A percentile compares a stretch with the other conserved stretches of the same genome.
phyloP scores from a whole-genome alignment of 2,329 filamentous ascomycete genomes.

The Cephalotrichum gorgonifer region DNA sequence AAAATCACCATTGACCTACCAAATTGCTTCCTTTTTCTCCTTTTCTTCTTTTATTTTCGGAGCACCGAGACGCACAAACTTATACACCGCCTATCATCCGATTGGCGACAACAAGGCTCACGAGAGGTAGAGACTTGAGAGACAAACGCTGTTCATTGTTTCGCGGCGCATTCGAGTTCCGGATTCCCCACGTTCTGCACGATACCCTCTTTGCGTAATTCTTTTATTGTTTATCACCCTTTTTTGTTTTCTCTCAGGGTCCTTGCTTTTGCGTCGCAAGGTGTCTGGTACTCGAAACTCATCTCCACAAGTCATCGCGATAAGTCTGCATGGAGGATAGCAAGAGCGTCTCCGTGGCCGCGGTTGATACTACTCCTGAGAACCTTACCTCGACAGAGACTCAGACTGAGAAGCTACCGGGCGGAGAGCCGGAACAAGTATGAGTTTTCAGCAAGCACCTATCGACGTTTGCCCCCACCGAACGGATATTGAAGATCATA shows the following conservation, averaged over 20 bases:
- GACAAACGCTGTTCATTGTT: not conserved
- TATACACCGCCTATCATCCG: not conserved
- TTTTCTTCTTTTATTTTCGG: too few relatives aligned
- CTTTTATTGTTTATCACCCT: not conserved
- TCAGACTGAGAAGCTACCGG: not conserved
- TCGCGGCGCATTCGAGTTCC: not conserved
- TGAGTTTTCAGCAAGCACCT: not conserved
- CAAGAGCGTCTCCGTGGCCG: not conserved
- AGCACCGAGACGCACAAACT: not conserved
- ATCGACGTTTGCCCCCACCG: conserved; percentile 3
- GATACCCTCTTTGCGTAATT: not conserved
- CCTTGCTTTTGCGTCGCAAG: not conserved
- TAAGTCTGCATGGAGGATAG: not conserved
- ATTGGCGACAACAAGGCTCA: not conserved
- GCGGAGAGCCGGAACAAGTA: not conserved
- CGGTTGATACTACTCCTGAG: not conserved
- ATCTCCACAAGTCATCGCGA: not conserved
- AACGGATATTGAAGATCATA: conserved; percentile 1
- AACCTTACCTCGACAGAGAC: not conserved
- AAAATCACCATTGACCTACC: not conserved
- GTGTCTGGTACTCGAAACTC: not conserved
- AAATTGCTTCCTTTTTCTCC: not conserved
- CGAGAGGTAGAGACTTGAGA: not conserved
- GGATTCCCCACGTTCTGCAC: not conserved
- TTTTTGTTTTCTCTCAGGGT: not conserved